A percentile compares a stretch with the other conserved stretches of the same genome.
Conservation (phyloP, 305 asterid genomes). For the Fraxinus platypoda region DNA sequence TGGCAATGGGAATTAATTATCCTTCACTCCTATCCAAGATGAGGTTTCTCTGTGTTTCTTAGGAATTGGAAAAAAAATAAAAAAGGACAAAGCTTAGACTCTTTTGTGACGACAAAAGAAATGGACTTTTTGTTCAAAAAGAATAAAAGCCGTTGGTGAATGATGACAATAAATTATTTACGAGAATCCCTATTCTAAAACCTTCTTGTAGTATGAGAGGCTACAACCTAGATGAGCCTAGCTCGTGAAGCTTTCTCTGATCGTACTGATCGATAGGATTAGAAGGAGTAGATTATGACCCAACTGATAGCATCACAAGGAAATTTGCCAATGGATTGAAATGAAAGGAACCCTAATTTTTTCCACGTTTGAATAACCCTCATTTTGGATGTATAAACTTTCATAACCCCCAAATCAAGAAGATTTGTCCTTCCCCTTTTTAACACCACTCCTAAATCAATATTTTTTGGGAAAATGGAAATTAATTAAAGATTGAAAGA, state of each 20-base stretch:
- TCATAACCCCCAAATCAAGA: background rate
- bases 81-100: background rate
- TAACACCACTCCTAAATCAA: background rate
- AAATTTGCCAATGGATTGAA: background rate
- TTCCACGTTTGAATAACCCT: background rate
- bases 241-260: too few relatives aligned
- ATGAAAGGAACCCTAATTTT: background rate
- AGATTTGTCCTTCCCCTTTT: background rate
- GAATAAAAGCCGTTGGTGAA: background rate
- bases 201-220: background rate
- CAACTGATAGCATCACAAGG: background rate
- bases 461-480: background rate
- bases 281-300: background rate
- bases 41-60: conserved; percentile 12
- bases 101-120: background rate
- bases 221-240: background rate
- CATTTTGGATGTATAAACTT: background rate
- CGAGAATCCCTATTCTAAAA: background rate
- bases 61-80: background rate
- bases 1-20: background rate
- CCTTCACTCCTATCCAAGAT: background rate
- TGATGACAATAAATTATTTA: background rate
- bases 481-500: background rate
- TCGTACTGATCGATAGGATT: background rate
- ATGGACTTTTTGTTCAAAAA: background rate